Conservation (phyloP, 805 yeast species). For the Spathaspora arborariae region DNA sequence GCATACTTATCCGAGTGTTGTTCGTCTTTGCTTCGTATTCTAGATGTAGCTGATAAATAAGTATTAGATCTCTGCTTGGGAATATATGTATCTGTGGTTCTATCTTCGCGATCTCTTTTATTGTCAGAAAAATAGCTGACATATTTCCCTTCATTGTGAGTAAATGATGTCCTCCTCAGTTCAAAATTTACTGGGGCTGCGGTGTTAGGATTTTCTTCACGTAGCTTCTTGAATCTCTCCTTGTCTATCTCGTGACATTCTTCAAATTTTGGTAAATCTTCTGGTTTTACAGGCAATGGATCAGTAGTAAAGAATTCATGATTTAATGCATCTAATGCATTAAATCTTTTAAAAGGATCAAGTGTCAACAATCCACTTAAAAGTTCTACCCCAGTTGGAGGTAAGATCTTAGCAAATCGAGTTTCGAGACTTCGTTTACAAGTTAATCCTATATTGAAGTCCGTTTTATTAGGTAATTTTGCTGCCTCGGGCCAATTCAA, state of each 20-base stretch:
- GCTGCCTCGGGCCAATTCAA: conserved; percentile 60
- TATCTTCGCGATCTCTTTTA: background rate
- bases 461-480: conserved; percentile 52
- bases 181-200: background rate
- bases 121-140: background rate
- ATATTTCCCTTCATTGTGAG: background rate
- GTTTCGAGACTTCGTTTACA: conserved; percentile 45
- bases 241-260: conserved; percentile 90
- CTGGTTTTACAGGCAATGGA: conserved; percentile 60
- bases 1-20: background rate
- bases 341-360: conserved; percentile 69
- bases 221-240: conserved; percentile 50
- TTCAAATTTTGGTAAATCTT: conserved; percentile 62
- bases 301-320: conserved; percentile 64
- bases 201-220: conserved; percentile 5
- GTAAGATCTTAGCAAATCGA: conserved; percentile 43
- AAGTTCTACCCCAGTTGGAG: conserved; percentile 49
- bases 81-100: conserved; percentile 2
- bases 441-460: conserved; percentile 42
- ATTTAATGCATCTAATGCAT: conserved; percentile 73
- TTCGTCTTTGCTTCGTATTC: background rate
- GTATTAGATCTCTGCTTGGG: background rate
- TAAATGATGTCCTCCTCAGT: background rate
- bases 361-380: conserved; percentile 59
- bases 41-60: background rate